Evolutionary conservation across 495 filamentous ascomycete genomes (phyloP).

Genomic region (Haplographium delicatum): DNA sequence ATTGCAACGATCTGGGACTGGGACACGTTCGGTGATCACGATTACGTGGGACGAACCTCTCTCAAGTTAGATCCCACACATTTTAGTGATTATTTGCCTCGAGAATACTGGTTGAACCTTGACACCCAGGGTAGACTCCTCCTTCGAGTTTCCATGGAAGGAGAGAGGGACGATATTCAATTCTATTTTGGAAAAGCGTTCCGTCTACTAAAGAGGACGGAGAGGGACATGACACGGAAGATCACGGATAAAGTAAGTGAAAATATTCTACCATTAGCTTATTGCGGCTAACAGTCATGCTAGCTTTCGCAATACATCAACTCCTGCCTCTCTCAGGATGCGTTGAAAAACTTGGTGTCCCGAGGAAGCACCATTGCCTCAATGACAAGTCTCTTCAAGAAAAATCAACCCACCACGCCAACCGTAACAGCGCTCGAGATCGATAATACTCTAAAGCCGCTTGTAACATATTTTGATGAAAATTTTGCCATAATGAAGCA

Average conservation of each 20-base stretch:
- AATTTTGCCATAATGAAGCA: slow-evolving; percentile 99
- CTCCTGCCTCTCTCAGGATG: slow-evolving; percentile 75
- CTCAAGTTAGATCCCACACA: slow-evolving; percentile 92
- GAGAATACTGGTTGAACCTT: slow-evolving; percentile 96
- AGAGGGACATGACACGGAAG: slow-evolving; percentile 95
- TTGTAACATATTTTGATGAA: slow-evolving; percentile 97
- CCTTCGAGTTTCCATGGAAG: slow-evolving; percentile 95
- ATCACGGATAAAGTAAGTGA: slow-evolving; percentile 94
- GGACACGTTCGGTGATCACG: slow-evolving; percentile 95
- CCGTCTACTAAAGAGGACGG: slow-evolving; percentile 86
- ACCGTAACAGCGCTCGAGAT: slow-evolving; percentile 66
- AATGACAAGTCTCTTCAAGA: slow-evolving; percentile 74
- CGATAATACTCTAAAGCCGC: slow-evolving; percentile 72
- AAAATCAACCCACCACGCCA: slow-evolving; percentile 45
- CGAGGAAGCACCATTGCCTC: slow-evolving; percentile 65
- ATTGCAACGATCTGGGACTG: slow-evolving; percentile 99
- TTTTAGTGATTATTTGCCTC: slow-evolving; percentile 90
- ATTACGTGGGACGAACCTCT: slow-evolving; percentile 91
- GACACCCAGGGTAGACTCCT: slow-evolving; percentile 91
- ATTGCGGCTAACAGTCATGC: slow-evolving; percentile 16
- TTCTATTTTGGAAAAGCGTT: slow-evolving; percentile 99
- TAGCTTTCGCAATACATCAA: slow-evolving; percentile 95
- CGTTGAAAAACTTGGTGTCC: slow-evolving; percentile 66
- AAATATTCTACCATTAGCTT: neutral
- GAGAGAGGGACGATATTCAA: slow-evolving; percentile 95